Percentiles rank a stretch among this genome's conserved stretches.
These are phyloP conservation scores for Mucor ambiguus DNA, from an alignment of 371 early-diverging fungal species.

Conservation along the genomic window DNA sequence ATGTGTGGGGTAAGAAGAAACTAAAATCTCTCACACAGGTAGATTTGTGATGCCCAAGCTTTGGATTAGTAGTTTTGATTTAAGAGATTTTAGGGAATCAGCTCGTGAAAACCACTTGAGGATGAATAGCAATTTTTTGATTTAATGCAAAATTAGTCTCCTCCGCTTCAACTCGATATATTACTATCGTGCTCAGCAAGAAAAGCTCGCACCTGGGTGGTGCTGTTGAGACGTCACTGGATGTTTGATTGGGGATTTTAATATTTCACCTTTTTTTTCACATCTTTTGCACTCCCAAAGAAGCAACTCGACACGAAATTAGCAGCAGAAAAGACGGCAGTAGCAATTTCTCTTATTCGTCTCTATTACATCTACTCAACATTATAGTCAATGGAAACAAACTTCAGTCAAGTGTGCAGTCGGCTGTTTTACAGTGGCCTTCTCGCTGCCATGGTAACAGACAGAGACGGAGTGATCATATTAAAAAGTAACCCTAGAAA, in stretches of 20 bases:
- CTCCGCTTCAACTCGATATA: neutral
- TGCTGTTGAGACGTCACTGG: slow-evolving; percentile 1
- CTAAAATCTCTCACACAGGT: neutral
- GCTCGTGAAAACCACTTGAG: slow-evolving; percentile 1
- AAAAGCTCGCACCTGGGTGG: neutral
- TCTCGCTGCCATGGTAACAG: slow-evolving; percentile 60
- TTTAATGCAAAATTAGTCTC: neutral
- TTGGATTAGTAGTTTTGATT: neutral
- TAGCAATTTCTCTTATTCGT: neutral
- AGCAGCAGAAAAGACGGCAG: neutral
- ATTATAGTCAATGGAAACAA: slow-evolving; percentile 23
- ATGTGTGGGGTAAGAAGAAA: neutral
- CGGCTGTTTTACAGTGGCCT: slow-evolving; percentile 50
- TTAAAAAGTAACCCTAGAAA: slow-evolving; percentile 45
- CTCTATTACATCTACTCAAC: neutral
- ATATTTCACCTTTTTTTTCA: neutral
- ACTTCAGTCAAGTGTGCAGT: slow-evolving; percentile 31
- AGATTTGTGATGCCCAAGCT: neutral
- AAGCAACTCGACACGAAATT: slow-evolving; percentile 6
- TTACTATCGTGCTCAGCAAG: neutral
- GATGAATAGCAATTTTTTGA: neutral
- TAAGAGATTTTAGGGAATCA: neutral
- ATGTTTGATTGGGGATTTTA: neutral
- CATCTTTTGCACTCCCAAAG: slow-evolving; percentile 10
- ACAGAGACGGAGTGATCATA: slow-evolving; percentile 65